Conservation (phyloP, 202 grass and related monocot species). For the Alloteropsis angusta region DNA sequence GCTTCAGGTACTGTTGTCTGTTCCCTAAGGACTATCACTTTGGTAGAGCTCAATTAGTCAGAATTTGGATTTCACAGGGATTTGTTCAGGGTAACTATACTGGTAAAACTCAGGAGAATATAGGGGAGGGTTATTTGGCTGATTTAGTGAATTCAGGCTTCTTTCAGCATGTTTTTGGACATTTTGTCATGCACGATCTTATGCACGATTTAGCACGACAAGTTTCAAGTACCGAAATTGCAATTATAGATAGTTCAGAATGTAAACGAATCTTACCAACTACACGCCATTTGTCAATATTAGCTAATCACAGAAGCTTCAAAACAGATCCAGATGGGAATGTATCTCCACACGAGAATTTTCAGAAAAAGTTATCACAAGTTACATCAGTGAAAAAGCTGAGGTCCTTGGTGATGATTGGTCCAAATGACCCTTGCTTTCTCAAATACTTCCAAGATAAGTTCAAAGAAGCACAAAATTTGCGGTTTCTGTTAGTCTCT, state of each 20-base stretch:
- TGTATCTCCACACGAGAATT: no score
- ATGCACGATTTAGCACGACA: conserved; percentile 31
- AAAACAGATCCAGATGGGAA: no score
- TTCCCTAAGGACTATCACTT: background rate
- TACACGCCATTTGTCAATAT: no score
- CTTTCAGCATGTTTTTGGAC: background rate
- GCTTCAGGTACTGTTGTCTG: conserved; percentile 32
- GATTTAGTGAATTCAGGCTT: conserved; percentile 27
- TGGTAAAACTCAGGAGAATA: conserved; percentile 20
- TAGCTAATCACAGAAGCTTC: no score
- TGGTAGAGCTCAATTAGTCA: conserved; percentile 7
- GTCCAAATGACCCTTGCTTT: no score
- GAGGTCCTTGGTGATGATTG: no score
- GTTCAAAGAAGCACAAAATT: no score
- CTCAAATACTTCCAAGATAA: no score
- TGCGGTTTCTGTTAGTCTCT: no score
- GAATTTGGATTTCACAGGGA: conserved; percentile 30
- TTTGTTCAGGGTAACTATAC: background rate
- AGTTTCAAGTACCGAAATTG: conserved; percentile 15
- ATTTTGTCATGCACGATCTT: background rate
- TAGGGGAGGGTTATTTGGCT: background rate
- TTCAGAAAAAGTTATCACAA: no score
- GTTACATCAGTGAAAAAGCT: no score
- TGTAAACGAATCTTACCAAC: no score
- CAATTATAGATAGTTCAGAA: background rate